Evolutionary conservation across 371 early-diverging fungal species (phyloP), one percentile per base, ranked within the genome.

Genomic region (Actinomucor elegans): DNA sequence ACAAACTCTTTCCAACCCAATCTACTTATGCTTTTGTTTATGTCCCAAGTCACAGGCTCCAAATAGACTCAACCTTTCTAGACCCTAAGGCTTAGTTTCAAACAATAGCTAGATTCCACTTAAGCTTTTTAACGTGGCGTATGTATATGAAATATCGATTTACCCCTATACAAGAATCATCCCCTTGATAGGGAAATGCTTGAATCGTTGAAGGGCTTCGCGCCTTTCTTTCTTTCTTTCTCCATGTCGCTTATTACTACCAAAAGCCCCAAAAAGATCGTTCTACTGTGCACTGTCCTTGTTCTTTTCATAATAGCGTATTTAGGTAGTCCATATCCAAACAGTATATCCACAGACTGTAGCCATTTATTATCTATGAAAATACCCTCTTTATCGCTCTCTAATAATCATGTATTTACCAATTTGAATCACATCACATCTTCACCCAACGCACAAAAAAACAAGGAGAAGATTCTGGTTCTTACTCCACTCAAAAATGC

Each of bases 401-500:
- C 14, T 6, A 15, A 28, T 8, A 47, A 17, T 18, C 34, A 41
- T n/a, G 11, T 48, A 15, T 49, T 56, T 29, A 34, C 41, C 21
- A 41, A 56, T 10, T 49, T 56, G 1, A 56, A 56, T 17, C 26
- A 28, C 20, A 18, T 56, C 4, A 41, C 42, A 15, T 35, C 56
- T n/a, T 55, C 56, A 27, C 24, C 48, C n/a, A 36, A 45, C 2
- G 45, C 58, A 10, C 35, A 36, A 7, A 26, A 29, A 29, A 42
- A 43, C 3, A 58, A 44, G 27, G 73, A 69, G 31, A 70, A 70
- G 32, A 66, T 77, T 5, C 59, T 83, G 32, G 82, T 83, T 7
- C 52, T 83, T 36, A 83, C 84, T 17, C 84, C 84, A 21, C 35
- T 83, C 5, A 83, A 83, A 43, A 76, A 83, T 51, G 81, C 81